Evolutionary conservation across 2,329 filamentous ascomycete genomes (phyloP), one percentile per base, ranked within the genome.

Genomic region (Cadophora malorum): DNA sequence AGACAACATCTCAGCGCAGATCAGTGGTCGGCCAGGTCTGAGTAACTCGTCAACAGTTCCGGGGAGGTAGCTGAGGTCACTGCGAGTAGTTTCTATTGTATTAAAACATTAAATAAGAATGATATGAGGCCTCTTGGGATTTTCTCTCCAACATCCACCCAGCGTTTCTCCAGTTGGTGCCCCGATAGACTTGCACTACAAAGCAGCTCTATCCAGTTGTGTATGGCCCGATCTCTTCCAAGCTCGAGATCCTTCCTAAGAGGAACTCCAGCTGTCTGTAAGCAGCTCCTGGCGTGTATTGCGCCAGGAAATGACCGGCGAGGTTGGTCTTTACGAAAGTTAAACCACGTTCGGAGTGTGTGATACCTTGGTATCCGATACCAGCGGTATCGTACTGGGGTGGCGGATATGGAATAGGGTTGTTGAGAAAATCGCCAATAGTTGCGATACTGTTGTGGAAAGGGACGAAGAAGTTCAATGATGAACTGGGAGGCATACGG

Each of bases 241-340:
- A 74, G 72, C 79, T 83, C 4, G 83, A 78, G 58, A 89, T 86
- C 35, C 88, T 79, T 0, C 88, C 88, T 0, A 90, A 78, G 72
- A 91, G 75, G 67, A 88, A 88, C 78, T 90, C 88, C 55, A 90
- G 72, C 67, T 88, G 85, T 53, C 87, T 78, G 74, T 88, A 90
- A 4, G 83, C 82, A 0, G 84, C 85, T 10, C 81, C 83, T 0
- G 88, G 87, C 25, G 83, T 82, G 73, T 88, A 89, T 75, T 88
- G 84, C 0, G 81, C 81, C 2, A 79, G 79, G 82, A 85, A 83
- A 78, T 89, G 84, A 0, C 88, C 88, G 1, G 79, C 78, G 28
- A 86, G 70, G 25, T 81, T 80, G 53, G 90, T 83, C 41, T 85
- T 83, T 4, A 84, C 83, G 70, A 83, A 89, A 0, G 89, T 91